A percentile compares a stretch with the other conserved stretches of the same genome.
Conservation (phyloP, 2,329 filamentous ascomycete genomes). For the Dactylellina sp. region DNA sequence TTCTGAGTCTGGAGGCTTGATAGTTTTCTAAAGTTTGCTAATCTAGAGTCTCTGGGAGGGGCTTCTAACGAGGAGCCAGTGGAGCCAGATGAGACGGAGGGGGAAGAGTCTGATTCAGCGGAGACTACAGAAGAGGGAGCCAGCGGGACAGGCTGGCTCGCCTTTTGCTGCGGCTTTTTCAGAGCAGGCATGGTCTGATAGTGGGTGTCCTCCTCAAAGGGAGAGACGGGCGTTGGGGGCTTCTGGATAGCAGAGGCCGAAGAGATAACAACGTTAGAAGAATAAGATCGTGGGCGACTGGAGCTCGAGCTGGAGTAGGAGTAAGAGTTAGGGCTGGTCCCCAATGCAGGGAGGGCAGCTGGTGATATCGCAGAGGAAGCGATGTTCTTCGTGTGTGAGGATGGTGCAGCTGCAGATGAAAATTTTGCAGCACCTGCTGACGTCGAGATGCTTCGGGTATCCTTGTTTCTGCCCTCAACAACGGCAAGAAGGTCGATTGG, state of each 20-base stretch:
- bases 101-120: conserved; percentile 47
- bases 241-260: conserved; percentile 23
- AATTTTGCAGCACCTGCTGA: conserved; percentile 55
- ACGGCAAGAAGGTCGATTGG: conserved; percentile 4
- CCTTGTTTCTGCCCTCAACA: conserved; percentile 12
- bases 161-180: conserved; percentile 55
- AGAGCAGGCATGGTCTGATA: conserved; percentile 46
- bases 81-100: conserved; percentile 52
- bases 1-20: conserved; percentile 50
- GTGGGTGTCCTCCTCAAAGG: conserved; percentile 42
- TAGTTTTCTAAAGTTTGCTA: conserved; percentile 53
- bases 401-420: conserved; percentile 42
- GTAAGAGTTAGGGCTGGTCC: conserved; percentile 32
- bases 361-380: conserved; percentile 41
- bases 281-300: conserved; percentile 46
- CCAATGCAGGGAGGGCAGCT: conserved; percentile 17
- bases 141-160: conserved; percentile 46
- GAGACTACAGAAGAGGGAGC: conserved; percentile 54
- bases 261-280: conserved; percentile 30
- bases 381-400: conserved; percentile 40
- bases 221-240: conserved; percentile 51
- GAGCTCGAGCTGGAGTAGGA: background rate
- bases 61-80: conserved; percentile 43
- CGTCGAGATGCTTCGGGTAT: conserved; percentile 36
- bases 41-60: conserved; percentile 37